A percentile compares a stretch with the other conserved stretches of the same genome.
Conservation (phyloP, 768 basidiomycete genomes). For the Collybiopsis confluens region DNA sequence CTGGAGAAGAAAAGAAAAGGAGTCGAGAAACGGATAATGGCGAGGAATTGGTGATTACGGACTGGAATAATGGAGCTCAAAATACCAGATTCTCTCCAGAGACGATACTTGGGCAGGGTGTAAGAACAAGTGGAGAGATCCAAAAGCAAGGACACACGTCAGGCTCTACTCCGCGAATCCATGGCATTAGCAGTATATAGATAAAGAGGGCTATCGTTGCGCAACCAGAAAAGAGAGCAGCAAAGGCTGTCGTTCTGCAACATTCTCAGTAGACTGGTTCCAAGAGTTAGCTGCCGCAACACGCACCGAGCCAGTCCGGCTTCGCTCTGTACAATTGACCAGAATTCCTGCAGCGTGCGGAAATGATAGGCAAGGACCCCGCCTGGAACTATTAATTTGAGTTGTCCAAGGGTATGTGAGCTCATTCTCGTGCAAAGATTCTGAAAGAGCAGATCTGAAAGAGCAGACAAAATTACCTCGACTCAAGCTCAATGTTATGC, state of each 20-base stretch:
- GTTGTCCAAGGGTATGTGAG: constrained; percentile 58
- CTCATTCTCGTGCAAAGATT: too few species aligned
- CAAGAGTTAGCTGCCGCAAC: not conserved
- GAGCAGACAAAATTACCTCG: too few species aligned
- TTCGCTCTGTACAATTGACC: constrained; percentile 30
- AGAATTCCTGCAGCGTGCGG: constrained; percentile 49
- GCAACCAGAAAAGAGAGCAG: constrained; percentile 50
- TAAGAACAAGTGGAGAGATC: not conserved
- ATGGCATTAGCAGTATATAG: constrained; percentile 66
- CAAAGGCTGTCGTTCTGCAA: constrained; percentile 52
- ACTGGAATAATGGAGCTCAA: constrained; percentile 68
- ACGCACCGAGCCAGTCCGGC: constrained; percentile 47
- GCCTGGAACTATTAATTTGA: constrained; percentile 77
- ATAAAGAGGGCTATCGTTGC: constrained; percentile 69
- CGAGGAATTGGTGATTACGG: constrained; percentile 13
- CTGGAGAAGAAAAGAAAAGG: constrained; percentile 18
- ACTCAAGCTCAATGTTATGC: too few species aligned
- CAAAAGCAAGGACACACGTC: constrained; percentile 45
- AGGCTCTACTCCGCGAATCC: constrained; percentile 62
- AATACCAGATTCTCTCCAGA: constrained; percentile 69
- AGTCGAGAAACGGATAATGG: not conserved
- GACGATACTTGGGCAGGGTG: constrained; percentile 51
- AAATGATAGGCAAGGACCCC: constrained; percentile 58
- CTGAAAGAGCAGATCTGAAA: too few species aligned
- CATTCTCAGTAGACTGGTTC: too few species aligned